A percentile compares a stretch with the other conserved stretches of the same genome.
Conservation (phyloP, 768 basidiomycete genomes). For the Lactarius trivialis region DNA sequence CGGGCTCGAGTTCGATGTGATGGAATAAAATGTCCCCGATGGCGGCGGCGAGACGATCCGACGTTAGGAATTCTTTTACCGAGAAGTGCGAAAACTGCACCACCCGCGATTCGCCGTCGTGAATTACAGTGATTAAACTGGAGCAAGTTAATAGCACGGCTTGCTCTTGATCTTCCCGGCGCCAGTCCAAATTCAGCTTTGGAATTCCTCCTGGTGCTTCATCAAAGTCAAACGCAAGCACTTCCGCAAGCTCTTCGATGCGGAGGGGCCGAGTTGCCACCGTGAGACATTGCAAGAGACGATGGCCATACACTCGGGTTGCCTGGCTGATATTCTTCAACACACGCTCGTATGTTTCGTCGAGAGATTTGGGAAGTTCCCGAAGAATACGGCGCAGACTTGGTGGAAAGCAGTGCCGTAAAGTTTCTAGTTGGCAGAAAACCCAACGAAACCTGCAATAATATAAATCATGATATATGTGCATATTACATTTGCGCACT, state of each 20-base stretch:
- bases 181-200: not conserved
- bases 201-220: not conserved
- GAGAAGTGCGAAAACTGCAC: slow-evolving; percentile 1
- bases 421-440: not conserved
- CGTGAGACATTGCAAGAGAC: not conserved
- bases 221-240: not conserved
- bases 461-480: not conserved
- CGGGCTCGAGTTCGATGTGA: not conserved
- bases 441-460: not conserved
- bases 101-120: not conserved
- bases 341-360: not conserved
- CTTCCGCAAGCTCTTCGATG: not conserved
- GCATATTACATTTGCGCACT: not conserved
- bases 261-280: not conserved
- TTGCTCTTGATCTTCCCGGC: not conserved
- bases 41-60: not conserved
- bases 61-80: not conserved
- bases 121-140: not conserved
- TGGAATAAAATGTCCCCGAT: not conserved
- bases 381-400: not conserved
- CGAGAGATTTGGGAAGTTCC: not conserved
- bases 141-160: not conserved
- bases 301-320: not conserved
- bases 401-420: not conserved
- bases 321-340: not conserved